Conservation (phyloP, 495 filamentous ascomycete genomes). For the Penicillium silybi region DNA sequence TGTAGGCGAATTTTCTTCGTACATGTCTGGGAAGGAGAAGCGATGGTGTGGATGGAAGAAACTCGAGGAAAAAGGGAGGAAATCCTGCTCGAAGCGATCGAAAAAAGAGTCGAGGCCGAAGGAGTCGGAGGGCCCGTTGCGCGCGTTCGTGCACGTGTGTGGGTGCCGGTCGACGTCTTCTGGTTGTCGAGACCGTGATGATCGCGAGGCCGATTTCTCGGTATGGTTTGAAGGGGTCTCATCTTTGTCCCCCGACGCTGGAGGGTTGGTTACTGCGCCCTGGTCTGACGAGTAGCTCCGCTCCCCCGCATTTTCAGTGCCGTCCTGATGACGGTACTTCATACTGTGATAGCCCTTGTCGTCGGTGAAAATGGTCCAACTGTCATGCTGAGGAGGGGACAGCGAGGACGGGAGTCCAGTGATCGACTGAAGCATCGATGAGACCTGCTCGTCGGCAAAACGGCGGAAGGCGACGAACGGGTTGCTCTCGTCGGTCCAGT, state of each 20-base stretch:
- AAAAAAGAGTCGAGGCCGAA: slow-evolving; percentile 36
- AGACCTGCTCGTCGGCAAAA: slow-evolving; percentile 57
- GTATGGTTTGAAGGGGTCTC: slow-evolving; percentile 5
- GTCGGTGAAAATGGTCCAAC: slow-evolving; percentile 36
- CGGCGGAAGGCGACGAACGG: slow-evolving; percentile 59
- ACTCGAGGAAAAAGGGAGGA: slow-evolving; percentile 21
- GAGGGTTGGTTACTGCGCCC: slow-evolving; percentile 5
- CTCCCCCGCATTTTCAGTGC: slow-evolving; percentile 9
- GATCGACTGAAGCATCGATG: slow-evolving; percentile 50
- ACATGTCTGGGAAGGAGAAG: slow-evolving; percentile 28
- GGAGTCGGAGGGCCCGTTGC: slow-evolving; percentile 18
- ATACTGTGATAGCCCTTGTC: slow-evolving; percentile 25
- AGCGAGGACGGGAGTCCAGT: slow-evolving; percentile 43
- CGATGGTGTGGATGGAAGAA: slow-evolving; percentile 26
- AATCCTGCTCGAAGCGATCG: slow-evolving; percentile 29
- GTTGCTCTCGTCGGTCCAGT: slow-evolving; percentile 40
- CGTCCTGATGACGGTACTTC: slow-evolving; percentile 16
- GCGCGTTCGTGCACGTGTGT: slow-evolving; percentile 4
- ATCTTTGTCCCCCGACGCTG: slow-evolving; percentile 4
- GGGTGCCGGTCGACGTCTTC: slow-evolving; percentile 14
- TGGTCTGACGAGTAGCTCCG: slow-evolving; percentile 9
- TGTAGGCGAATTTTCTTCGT: slow-evolving; percentile 27
- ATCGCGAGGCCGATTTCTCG: neutral
- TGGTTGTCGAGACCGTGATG: slow-evolving; percentile 12
- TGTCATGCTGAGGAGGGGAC: slow-evolving; percentile 25